Conservation (phyloP, 805 yeast species). For the Wickerhamiella shivajii region DNA sequence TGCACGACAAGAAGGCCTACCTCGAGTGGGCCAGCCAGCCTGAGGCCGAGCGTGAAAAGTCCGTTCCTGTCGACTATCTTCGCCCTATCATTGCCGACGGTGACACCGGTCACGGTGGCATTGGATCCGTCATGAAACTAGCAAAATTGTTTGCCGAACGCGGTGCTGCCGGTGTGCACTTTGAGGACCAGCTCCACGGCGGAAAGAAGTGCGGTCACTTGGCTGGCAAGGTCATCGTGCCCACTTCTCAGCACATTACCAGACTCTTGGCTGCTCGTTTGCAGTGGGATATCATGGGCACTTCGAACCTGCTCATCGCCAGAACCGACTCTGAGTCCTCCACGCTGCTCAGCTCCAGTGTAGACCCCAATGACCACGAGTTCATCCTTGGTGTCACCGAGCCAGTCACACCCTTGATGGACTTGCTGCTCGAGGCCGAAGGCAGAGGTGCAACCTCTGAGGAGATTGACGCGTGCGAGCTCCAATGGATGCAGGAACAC, state of each 20-base stretch:
- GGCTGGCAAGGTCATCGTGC: constrained; percentile 48
- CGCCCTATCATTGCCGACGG: constrained; percentile 54
- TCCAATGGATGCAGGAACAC: constrained; percentile 33
- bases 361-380: constrained; percentile 45
- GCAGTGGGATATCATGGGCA: constrained; percentile 53
- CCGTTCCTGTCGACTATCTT: constrained; percentile 33
- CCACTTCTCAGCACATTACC: constrained; percentile 40
- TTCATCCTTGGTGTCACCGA: constrained; percentile 36
- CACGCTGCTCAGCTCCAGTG: constrained; percentile 34
- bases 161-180: constrained; percentile 53
- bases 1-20: constrained; percentile 40
- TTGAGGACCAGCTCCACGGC: constrained; percentile 51
- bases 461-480: constrained; percentile 29
- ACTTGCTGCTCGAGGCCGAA: constrained; percentile 32
- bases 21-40: constrained; percentile 26
- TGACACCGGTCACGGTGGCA: constrained; percentile 54
- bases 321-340: constrained; percentile 47
- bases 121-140: constrained; percentile 46
- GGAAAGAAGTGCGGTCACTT: constrained; percentile 54
- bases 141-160: constrained; percentile 52
- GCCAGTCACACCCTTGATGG: constrained; percentile 31
- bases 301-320: constrained; percentile 43
- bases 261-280: constrained; percentile 42
- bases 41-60: constrained; percentile 17
- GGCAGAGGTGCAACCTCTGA: constrained; percentile 25